Conservation (phyloP, 352 stramenopile genomes). For the Phytophthora ramorum region DNA sequence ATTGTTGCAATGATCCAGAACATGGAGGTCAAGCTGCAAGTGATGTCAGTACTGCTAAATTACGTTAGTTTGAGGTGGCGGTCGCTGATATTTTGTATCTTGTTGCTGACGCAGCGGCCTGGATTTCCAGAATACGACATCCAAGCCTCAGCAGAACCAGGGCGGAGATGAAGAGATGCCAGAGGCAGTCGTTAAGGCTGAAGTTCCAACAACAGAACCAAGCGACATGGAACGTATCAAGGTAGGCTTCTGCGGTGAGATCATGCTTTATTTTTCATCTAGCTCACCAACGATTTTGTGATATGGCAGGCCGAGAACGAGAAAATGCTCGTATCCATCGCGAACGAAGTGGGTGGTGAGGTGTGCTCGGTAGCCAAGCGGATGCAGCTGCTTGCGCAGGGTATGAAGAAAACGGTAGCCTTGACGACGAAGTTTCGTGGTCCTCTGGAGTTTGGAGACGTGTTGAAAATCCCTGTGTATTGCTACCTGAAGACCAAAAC, state of each 20-base stretch:
- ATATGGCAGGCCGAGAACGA: constrained; percentile 67
- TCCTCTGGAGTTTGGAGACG: constrained; percentile 67
- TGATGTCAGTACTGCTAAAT: constrained; percentile 56
- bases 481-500: constrained; percentile 85
- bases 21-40: constrained; percentile 82
- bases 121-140: constrained; percentile 68
- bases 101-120: constrained; percentile 43
- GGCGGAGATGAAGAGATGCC: constrained; percentile 35
- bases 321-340: constrained; percentile 88
- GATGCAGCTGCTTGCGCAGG: constrained; percentile 78
- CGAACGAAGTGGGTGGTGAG: constrained; percentile 68
- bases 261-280: background rate
- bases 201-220: constrained; percentile 25
- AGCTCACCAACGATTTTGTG: background rate
- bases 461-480: constrained; percentile 74
- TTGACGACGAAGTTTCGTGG: constrained; percentile 85
- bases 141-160: constrained; percentile 32
- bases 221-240: constrained; percentile 25
- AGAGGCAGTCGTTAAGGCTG: constrained; percentile 21
- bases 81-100: constrained; percentile 2
- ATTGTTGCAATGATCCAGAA: constrained; percentile 81
- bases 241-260: constrained; percentile 7
- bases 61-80: background rate
- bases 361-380: constrained; percentile 73
- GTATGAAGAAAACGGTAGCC: constrained; percentile 77